Base-by-base conservation (phyloP, 192 early-diverging fungal genomes). In the Gaertneriomyces semiglobifer region DNA sequence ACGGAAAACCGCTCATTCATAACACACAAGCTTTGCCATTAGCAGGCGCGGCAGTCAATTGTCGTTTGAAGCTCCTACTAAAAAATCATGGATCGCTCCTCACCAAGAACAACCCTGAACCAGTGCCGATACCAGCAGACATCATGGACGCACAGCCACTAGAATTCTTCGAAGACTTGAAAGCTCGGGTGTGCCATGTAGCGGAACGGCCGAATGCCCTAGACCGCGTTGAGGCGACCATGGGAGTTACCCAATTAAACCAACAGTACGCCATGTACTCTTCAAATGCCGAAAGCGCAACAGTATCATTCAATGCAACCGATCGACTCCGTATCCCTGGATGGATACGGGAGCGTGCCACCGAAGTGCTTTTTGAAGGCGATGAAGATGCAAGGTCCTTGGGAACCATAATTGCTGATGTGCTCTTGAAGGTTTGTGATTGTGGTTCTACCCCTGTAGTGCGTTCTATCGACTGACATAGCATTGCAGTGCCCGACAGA, bases 281-380 rank as follows among this genome's bases (percentile, higher is more conserved):
- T 33, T 33, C 25, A 0, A 33, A 33, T 33, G 25, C 25, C 25
- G 25, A 33, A 33, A 33, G 25, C 25, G 25, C 25, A 33, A 33
- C 25, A 2, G 25, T 33, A 33, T 33, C 25, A 33, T 18, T 52
- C 50, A 52, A 52, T 52, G 50, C 20, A 18, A 52, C 50, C 50
- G 50, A 52, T 52, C n/a, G 50, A 6, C n/a, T 52, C 3, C 4
- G 50, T n/a, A 70, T 96, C 5, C 94, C 94, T 16, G 85, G 88
- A 0, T 96, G 94, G 94, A 79, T 96, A 5, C 83, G 91, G 2
- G 92, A 90, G 62, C 83, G 90, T 20, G 86, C 89, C 0, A 80
- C 81, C 4, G 94, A 95, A 60, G 82, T 91, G 0, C 68, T 94
- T 46, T 89, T 94, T 72, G 83, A 86, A 39, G 91, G 91, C 4